Conservation (phyloP, 345 rosid species). For the Eucalyptus curtisii region DNA sequence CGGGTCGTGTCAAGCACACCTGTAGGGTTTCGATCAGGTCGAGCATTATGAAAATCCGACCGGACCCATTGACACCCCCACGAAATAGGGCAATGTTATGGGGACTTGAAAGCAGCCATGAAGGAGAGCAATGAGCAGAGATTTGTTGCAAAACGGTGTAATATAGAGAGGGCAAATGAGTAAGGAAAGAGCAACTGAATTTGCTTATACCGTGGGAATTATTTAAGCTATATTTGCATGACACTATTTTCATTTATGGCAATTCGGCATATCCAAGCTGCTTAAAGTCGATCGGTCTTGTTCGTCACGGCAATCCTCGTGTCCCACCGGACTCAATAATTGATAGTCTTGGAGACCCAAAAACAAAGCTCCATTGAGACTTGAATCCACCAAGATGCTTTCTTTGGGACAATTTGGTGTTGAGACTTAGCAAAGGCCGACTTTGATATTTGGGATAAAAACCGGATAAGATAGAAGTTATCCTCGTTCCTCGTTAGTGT, state of each 20-base stretch:
- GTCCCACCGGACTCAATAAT: background rate
- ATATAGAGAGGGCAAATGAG: background rate
- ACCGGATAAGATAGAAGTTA: background rate
- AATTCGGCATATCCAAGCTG: background rate
- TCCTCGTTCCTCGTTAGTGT: background rate
- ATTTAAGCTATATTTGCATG: background rate
- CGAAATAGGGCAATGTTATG: background rate
- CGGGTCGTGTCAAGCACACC: accelerated
- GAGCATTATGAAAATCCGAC: too few species aligned
- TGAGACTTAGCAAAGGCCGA: background rate
- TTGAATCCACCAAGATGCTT: background rate
- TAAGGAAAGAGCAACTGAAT: background rate
- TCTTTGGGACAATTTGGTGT: background rate
- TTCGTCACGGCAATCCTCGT: background rate
- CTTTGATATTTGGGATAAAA: background rate
- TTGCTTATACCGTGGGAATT: background rate
- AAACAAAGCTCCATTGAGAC: background rate
- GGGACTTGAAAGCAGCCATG: background rate
- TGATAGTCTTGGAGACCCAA: background rate
- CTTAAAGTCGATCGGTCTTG: background rate
- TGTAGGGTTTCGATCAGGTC: accelerated
- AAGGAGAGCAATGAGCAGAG: background rate
- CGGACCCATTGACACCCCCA: too few species aligned
- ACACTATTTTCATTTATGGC: background rate
- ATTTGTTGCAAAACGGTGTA: background rate